These are phyloP conservation scores for Trametes cingulata DNA, from an alignment of 768 basidiomycete genomes.

Conservation along the genomic window DNA sequence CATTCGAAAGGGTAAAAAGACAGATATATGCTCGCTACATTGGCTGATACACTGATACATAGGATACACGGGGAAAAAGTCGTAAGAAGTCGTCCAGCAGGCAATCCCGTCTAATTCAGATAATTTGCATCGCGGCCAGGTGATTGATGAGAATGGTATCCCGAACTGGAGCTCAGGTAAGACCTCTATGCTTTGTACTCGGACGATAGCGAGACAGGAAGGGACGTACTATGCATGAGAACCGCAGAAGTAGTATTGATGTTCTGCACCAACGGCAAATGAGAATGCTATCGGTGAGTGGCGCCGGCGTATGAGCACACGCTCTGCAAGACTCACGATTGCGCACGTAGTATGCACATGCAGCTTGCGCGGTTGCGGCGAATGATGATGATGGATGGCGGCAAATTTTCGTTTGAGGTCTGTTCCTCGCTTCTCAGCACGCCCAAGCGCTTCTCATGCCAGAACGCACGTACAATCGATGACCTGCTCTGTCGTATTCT, in stretches of 20 bases:
- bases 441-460: not conserved
- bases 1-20: too few species aligned
- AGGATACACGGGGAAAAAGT: not conserved
- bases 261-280: constrained; percentile 42
- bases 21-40: too few species aligned
- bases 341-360: constrained; percentile 61
- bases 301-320: not conserved
- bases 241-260: constrained; percentile 48
- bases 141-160: constrained; percentile 28
- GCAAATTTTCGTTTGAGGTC: constrained; percentile 55
- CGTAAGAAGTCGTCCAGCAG: not conserved
- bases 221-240: constrained; percentile 47
- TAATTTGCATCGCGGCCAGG: constrained; percentile 26
- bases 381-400: constrained; percentile 49
- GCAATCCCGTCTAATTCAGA: constrained; percentile 14
- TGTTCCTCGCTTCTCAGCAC: constrained; percentile 23
- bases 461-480: constrained; percentile 47
- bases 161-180: constrained; percentile 24
- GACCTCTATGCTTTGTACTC: not conserved
- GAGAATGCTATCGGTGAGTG: not conserved
- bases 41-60: not conserved
- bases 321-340: constrained; percentile 41
- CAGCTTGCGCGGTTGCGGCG: constrained; percentile 47
- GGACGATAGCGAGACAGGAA: not conserved
- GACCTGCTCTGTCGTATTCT: constrained; percentile 53